A percentile compares a stretch with the other conserved stretches of the same genome.
These are phyloP conservation scores for Caryopteris hybrid DNA, from an alignment of 305 asterid genomes.

Conservation along the genomic window DNA sequence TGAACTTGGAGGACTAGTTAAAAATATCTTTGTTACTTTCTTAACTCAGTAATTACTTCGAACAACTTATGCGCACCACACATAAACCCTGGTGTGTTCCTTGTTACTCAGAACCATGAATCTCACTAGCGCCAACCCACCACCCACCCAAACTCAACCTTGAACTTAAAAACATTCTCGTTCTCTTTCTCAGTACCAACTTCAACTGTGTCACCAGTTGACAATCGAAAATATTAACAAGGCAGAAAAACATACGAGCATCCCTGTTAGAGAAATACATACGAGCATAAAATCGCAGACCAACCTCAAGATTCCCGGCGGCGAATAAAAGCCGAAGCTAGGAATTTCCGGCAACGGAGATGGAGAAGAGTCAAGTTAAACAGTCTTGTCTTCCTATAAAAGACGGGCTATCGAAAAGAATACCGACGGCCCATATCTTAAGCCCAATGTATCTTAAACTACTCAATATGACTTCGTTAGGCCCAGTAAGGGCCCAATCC, in stretches of 20 bases:
- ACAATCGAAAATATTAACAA: background rate
- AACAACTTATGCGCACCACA: conserved; percentile 29
- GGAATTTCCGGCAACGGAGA: conserved; percentile 9
- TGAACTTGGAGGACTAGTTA: background rate
- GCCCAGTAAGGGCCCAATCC: background rate
- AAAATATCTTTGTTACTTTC: background rate
- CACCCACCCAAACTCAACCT: background rate
- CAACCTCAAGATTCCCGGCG: background rate
- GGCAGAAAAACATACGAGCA: background rate
- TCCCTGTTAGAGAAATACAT: background rate
- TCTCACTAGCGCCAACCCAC: background rate
- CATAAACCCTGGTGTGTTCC: background rate
- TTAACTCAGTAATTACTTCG: conserved; percentile 22
- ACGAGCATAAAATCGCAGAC: background rate
- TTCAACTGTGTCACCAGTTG: background rate
- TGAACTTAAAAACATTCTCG: background rate
- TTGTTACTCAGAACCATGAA: background rate
- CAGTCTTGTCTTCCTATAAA: too few relatives aligned
- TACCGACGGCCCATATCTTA: background rate
- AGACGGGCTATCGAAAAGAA: too few relatives aligned
- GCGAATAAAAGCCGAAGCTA: background rate
- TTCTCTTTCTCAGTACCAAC: background rate
- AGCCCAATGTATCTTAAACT: background rate
- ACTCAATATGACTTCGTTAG: background rate
- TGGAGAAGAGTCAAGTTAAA: background rate